Percentiles rank a stretch among this genome's conserved stretches.
These are phyloP conservation scores for Triticum monococcum DNA, from an alignment of 176 grass and related monocot genomes.

Conservation along the genomic window DNA sequence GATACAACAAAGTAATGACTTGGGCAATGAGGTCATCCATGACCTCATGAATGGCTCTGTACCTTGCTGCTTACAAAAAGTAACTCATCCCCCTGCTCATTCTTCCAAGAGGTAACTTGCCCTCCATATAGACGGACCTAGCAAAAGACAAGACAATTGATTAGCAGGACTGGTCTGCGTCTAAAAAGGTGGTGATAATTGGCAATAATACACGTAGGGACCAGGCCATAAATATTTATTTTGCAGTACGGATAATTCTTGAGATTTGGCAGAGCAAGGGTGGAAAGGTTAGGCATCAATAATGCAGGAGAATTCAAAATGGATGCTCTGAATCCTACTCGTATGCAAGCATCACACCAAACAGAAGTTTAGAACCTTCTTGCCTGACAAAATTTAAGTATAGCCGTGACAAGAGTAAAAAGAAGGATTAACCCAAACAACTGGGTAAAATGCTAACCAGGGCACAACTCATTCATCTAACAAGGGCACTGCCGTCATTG, in stretches of 20 bases:
- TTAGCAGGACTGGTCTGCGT: constrained; percentile 23
- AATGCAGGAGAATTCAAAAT: neutral
- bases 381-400: neutral
- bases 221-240: constrained; percentile 12
- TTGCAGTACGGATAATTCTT: neutral
- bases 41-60: constrained; percentile 11
- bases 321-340: neutral
- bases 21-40: constrained; percentile 27
- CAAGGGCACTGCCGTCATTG: neutral
- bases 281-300: neutral
- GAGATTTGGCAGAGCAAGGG: neutral
- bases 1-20: constrained; percentile 12
- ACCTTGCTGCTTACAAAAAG: constrained; percentile 87
- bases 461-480: neutral
- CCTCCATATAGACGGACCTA: constrained; percentile 71
- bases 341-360: neutral
- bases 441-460: constrained; percentile 23
- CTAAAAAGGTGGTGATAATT: constrained; percentile 8
- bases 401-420: neutral
- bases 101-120: constrained; percentile 89
- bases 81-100: constrained; percentile 63
- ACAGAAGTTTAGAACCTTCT: constrained; percentile 8
- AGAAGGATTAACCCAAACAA: constrained; percentile 6
- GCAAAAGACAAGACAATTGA: constrained; percentile 25
- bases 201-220: constrained; percentile 4